phyloP scores from a whole-genome alignment of 257 asterid genomes.

The Galeopsis tetrahit region DNA sequence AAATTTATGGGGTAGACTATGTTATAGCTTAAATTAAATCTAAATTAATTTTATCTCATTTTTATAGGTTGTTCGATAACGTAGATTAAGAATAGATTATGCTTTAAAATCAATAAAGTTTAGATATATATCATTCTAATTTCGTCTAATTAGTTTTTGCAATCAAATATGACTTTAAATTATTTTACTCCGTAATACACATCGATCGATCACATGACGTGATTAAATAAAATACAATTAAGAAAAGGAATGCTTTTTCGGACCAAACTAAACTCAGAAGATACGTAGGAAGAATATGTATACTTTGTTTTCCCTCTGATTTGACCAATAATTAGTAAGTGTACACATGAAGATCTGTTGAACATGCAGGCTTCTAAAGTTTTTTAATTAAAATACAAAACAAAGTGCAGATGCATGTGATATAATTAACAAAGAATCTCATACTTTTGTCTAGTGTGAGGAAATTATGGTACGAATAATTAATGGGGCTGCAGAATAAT shows the following conservation, averaged over 20 bases:
- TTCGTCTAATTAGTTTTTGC: no score
- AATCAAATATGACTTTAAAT: no score
- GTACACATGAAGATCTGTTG: constrained; percentile 37
- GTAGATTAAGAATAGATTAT: no score
- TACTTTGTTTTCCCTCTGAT: constrained; percentile 24
- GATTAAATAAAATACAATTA: neutral
- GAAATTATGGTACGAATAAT: constrained; percentile 42
- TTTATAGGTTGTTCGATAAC: no score
- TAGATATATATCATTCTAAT: no score
- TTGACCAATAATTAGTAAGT: constrained; percentile 33
- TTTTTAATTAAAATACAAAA: constrained; percentile 30
- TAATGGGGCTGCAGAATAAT: constrained; percentile 28
- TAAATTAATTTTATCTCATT: no score
- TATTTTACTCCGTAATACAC: no score
- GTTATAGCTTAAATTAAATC: no score
- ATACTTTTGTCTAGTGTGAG: constrained; percentile 36
- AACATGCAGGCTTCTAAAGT: constrained; percentile 16
- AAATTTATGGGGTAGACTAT: no score
- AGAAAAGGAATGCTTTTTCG: constrained; percentile 2
- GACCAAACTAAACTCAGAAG: constrained; percentile 4
- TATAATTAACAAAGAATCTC: constrained; percentile 47
- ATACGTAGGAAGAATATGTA: constrained; percentile 24
- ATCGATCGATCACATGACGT: neutral
- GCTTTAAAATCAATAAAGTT: no score
- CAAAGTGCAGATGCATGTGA: constrained; percentile 37